A percentile compares a stretch with the other conserved stretches of the same genome.
These are phyloP conservation scores for Linnemannia exigua DNA, from an alignment of 192 early-diverging fungal genomes.

Conservation along the genomic window DNA sequence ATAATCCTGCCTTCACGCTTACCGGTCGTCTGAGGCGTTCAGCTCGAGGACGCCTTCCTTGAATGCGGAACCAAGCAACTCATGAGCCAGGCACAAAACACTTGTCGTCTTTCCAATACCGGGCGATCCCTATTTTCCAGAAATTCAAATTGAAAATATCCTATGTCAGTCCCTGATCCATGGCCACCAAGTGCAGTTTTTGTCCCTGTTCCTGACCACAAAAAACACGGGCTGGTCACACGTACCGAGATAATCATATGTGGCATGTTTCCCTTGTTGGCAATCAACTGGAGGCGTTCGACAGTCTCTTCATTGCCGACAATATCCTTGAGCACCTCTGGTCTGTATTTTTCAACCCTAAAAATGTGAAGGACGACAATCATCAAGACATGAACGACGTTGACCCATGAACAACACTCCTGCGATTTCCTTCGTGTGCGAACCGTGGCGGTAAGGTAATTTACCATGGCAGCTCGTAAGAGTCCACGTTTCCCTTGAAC, in stretches of 20 bases:
- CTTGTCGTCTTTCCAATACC: slow-evolving; percentile 99
- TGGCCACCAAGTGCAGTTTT: neutral
- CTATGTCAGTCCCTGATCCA: neutral
- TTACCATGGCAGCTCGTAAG: slow-evolving; percentile 69
- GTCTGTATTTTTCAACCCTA: slow-evolving; percentile 97
- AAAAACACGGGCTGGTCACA: neutral
- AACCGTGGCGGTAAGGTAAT: neutral
- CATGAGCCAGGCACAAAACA: slow-evolving; percentile 92
- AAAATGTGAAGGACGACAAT: neutral
- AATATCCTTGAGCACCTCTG: slow-evolving; percentile 86
- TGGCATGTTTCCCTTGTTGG: slow-evolving; percentile 93
- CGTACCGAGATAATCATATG: slow-evolving; percentile 92
- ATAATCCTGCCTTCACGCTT: slow-evolving; percentile 9
- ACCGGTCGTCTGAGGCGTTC: slow-evolving; percentile 99
- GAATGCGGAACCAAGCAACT: slow-evolving; percentile 85
- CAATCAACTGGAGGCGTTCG: slow-evolving; percentile 86
- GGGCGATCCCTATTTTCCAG: slow-evolving; percentile 78
- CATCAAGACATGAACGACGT: neutral
- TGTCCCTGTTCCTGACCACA: neutral
- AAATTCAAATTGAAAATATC: neutral
- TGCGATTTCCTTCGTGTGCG: neutral
- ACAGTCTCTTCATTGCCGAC: slow-evolving; percentile 97
- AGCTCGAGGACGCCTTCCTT: slow-evolving; percentile 97
- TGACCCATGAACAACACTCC: neutral
- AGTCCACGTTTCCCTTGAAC: slow-evolving; percentile 65